These are phyloP conservation scores for Phtheirospermum japonicum DNA, from an alignment of 257 asterid species.

Conservation along the genomic window DNA sequence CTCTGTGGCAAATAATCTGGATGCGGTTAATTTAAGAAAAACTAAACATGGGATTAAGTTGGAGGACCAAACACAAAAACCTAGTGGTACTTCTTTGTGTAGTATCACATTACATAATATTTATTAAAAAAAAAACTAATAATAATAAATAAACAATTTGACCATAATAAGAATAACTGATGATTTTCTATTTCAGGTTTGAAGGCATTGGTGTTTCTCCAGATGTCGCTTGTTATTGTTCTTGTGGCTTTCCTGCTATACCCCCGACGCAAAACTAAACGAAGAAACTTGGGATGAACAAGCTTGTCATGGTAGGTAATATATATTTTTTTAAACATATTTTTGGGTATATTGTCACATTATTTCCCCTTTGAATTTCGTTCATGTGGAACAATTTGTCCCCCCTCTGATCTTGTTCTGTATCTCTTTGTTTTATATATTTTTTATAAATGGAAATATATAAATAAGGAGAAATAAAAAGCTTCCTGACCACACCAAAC, in stretches of 20 bases:
- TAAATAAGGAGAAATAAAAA: too few species aligned
- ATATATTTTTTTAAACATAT: conserved; percentile 10
- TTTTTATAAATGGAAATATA: too few species aligned
- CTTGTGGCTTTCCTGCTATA: conserved; percentile 36
- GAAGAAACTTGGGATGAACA: conserved; percentile 43
- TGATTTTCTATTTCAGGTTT: conserved; percentile 51
- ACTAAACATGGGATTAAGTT: conserved; percentile 34
- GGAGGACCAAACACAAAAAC: conserved; percentile 49
- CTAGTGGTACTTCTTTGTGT: conserved; percentile 41
- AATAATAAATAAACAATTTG: not conserved
- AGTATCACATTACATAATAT: not conserved
- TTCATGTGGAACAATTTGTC: too few species aligned
- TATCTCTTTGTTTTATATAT: not conserved
- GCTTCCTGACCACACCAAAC: too few species aligned
- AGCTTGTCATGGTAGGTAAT: conserved; percentile 16
- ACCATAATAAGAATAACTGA: conserved; percentile 21
- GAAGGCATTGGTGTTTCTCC: conserved; percentile 55
- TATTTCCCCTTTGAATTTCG: too few species aligned
- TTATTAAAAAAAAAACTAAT: not conserved
- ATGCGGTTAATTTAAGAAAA: conserved; percentile 37
- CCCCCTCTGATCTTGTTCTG: not conserved
- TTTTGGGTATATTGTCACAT: not conserved
- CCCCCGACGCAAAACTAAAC: conserved; percentile 47
- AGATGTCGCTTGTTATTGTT: conserved; percentile 43
- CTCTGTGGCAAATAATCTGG: conserved; percentile 27